Percentiles rank a stretch among this genome's conserved stretches.
phyloP scores from a whole-genome alignment of 345 rosid genomes.

The Acer saccharum region DNA sequence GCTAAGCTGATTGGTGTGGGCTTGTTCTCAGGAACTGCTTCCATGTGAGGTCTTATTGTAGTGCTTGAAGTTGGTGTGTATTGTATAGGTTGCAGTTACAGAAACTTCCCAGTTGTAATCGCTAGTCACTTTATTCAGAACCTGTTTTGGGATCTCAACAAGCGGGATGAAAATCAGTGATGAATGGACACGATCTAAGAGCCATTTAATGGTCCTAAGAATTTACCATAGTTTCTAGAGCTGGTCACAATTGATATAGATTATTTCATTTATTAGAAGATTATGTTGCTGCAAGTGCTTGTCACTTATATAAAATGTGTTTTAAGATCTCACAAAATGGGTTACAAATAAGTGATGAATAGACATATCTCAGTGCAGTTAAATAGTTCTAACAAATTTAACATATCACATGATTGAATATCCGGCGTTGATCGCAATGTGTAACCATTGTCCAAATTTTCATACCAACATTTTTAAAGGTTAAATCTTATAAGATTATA shows the following conservation, averaged over 20 bases:
- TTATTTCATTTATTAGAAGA: neutral
- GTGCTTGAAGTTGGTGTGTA: too few relatives aligned
- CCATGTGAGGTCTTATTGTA: too few relatives aligned
- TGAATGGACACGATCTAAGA: neutral
- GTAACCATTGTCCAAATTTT: neutral
- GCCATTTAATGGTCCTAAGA: neutral
- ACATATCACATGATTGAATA: neutral
- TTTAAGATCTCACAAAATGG: neutral
- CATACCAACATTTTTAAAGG: neutral
- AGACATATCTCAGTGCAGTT: neutral
- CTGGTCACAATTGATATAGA: too few relatives aligned
- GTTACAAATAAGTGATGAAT: neutral
- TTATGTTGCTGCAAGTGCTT: neutral
- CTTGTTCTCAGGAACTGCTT: too few relatives aligned
- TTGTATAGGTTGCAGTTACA: too few relatives aligned
- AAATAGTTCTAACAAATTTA: neutral
- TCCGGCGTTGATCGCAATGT: neutral
- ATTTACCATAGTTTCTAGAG: neutral
- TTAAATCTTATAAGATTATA: neutral
- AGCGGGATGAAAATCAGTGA: neutral
- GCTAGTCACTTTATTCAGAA: neutral
- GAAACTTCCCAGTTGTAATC: neutral
- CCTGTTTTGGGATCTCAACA: neutral
- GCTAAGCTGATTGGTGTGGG: too few relatives aligned
- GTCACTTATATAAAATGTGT: neutral